Evolutionary conservation across 176 grass and related monocot genomes (phyloP).

Genomic region (Bonia amplexicaulis): DNA sequence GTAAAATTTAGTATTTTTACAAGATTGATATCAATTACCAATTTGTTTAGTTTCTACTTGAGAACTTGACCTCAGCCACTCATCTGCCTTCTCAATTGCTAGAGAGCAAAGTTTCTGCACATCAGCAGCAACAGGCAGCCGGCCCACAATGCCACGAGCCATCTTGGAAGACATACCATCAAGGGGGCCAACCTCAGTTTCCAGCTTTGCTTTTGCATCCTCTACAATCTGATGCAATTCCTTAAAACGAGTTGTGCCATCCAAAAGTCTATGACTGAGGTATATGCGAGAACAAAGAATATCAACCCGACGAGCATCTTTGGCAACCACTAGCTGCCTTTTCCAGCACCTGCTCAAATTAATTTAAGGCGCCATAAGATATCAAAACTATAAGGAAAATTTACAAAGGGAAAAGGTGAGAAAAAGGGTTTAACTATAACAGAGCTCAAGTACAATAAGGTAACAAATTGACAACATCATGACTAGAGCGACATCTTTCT

Average conservation of each 20-base stretch:
- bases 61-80: constrained; percentile 46
- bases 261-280: constrained; percentile 74
- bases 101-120: constrained; percentile 80
- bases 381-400: background rate
- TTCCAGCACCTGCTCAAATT: constrained; percentile 73
- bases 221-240: constrained; percentile 71
- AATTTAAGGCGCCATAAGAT: constrained; percentile 23
- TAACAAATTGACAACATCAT: background rate
- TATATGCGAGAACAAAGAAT: constrained; percentile 86
- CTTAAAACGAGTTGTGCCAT: constrained; percentile 72
- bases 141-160: constrained; percentile 74
- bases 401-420: background rate
- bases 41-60: constrained; percentile 46
- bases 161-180: constrained; percentile 68
- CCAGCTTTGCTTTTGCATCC: constrained; percentile 68
- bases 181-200: constrained; percentile 78
- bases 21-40: constrained; percentile 39
- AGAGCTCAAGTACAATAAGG: background rate
- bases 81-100: constrained; percentile 74
- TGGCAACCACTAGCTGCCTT: constrained; percentile 82
- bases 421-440: background rate
- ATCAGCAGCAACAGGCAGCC: constrained; percentile 66
- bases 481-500: background rate
- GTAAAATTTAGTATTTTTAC: background rate
- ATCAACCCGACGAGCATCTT: constrained; percentile 94